Evolutionary conservation across 306 rosid species (phyloP), one percentile per base, ranked within the genome.

Genomic region (Inga leiocalycina): DNA sequence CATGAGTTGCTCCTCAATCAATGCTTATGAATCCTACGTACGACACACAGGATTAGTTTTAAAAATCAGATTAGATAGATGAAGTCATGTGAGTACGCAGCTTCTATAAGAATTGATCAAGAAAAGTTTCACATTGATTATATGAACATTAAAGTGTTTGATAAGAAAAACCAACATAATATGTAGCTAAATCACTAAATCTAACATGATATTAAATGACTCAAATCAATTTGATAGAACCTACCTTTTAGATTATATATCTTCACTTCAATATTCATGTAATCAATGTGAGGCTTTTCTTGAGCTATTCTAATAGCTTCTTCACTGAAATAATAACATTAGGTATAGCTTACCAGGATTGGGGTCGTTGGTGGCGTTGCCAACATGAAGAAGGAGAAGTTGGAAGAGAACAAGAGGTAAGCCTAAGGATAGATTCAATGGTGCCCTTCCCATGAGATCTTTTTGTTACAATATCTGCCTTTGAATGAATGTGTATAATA

Each of bases 1-100:
- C 68, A 41, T 4, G 6, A 4, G 5, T 1, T 10, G 68, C 12
- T 54, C 79, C 79, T 35, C 79, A 75, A 17, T 75, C 78, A 4
- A 74, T 74, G 66, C 78, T 74, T 51, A 74, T 74, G 8, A 74
- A 74, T 8, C 48, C 78, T 74, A 8, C 3, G 49, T 0, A 59
- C 49, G 49, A 7, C 34, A 32, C 34, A 32, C 34, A 45, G 12
- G 12, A 48, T 48, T 12, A 52, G 59, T 52, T 4, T 17, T 1
- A 52, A 52, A 5, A 54, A 51, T 51, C 15, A 51, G n/a, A 3
- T 15, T 27, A 27, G 30, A 27, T 51, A 13, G 57, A 51, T 4
- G 20, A 59, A 20, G 65, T 4, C 62, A 56, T 56, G 30, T 27
- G 30, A 35, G 1, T 27, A 27, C 30, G 30, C 30, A 27, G 30